Percentiles rank a stretch among this genome's conserved stretches.
These are phyloP conservation scores for Laguncularia racemosa DNA, from an alignment of 345 rosid genomes.

Conservation along the genomic window DNA sequence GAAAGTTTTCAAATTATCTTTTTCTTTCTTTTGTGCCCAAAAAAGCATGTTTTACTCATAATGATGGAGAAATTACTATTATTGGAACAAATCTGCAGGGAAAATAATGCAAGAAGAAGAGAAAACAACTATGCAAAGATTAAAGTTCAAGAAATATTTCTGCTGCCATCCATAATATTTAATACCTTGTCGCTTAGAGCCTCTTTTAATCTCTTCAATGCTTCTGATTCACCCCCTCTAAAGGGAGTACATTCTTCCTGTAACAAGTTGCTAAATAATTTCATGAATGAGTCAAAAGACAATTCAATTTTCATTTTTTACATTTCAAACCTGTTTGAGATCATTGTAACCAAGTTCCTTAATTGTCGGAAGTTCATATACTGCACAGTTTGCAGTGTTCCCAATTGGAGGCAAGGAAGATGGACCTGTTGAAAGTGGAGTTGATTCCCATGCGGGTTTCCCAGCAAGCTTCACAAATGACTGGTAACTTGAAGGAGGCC, in stretches of 20 bases:
- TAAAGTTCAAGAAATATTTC: too few species aligned
- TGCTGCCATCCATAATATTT: not conserved
- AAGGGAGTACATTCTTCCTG: conserved; percentile 65
- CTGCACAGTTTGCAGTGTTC: conserved; percentile 39
- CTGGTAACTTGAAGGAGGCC: conserved; percentile 70
- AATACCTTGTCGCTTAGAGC: conserved; percentile 58
- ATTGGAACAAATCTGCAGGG: too few species aligned
- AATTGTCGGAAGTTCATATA: conserved; percentile 55
- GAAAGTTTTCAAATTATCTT: too few species aligned
- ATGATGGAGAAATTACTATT: too few species aligned
- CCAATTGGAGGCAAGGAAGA: conserved; percentile 70
- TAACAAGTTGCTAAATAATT: conserved; percentile 6
- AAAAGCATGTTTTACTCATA: too few species aligned
- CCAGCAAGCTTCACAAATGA: conserved; percentile 91
- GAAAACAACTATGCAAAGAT: too few species aligned
- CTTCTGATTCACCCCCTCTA: conserved; percentile 87
- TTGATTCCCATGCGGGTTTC: conserved; percentile 58
- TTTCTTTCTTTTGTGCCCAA: too few species aligned
- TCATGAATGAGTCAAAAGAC: conserved; percentile 1
- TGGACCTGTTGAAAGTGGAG: conserved; percentile 36
- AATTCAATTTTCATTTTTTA: not conserved
- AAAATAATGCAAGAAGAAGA: too few species aligned
- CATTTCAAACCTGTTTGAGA: conserved; percentile 35
- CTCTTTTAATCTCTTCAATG: conserved; percentile 56
- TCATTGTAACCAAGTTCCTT: conserved; percentile 68